These are phyloP conservation scores for Cryptococcus amylolentus DNA, from an alignment of 1,284 basidiomycete genomes.

Conservation along the genomic window DNA sequence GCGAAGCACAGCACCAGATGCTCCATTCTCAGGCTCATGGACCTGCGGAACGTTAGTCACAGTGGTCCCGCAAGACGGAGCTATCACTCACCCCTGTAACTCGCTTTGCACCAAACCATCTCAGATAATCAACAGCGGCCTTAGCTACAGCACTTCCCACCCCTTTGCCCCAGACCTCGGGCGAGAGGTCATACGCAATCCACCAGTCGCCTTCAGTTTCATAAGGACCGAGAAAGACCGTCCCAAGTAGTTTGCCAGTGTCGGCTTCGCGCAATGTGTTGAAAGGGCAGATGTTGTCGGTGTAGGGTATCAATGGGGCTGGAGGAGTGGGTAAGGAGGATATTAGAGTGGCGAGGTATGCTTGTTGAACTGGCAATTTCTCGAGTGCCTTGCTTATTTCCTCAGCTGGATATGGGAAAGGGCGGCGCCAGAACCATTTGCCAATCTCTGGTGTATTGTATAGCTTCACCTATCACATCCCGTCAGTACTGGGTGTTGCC, in stretches of 20 bases:
- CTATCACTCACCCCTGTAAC: background rate
- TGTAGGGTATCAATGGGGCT: background rate
- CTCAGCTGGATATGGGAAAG: background rate
- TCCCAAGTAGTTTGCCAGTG: background rate
- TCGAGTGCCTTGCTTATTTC: too few species aligned
- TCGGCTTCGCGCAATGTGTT: background rate
- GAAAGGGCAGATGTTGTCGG: background rate
- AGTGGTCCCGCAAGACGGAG: background rate
- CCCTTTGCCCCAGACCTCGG: background rate
- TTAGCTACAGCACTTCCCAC: background rate
- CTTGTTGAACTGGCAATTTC: background rate
- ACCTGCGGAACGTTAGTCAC: background rate
- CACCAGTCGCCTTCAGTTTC: background rate
- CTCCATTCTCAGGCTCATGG: background rate
- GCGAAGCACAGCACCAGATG: background rate
- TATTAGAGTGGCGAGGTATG: background rate
- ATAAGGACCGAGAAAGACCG: background rate
- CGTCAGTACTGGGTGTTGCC: background rate
- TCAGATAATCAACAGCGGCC: background rate
- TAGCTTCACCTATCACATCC: background rate
- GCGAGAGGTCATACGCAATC: background rate
- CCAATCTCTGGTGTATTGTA: conserved; percentile 2
- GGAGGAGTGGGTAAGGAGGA: background rate
- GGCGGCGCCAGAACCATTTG: background rate
- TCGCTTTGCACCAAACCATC: background rate